These are phyloP conservation scores for Porodaedalea pini DNA, from an alignment of 1,284 basidiomycete species.

Conservation along the genomic window DNA sequence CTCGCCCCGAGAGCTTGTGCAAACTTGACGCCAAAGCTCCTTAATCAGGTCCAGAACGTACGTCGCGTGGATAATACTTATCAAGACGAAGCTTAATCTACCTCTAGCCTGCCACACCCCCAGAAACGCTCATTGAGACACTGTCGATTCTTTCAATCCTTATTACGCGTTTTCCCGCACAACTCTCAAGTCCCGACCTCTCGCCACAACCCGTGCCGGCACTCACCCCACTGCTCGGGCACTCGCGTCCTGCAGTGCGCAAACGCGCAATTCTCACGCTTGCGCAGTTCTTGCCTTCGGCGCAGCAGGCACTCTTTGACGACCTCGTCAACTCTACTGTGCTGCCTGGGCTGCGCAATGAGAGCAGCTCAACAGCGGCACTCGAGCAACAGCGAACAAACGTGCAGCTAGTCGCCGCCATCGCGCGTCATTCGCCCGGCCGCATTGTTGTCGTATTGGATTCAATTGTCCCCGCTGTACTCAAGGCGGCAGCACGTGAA, in stretches of 20 bases:
- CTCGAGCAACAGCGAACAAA: constrained; percentile 73
- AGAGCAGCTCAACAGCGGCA: constrained; percentile 38
- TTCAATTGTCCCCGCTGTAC: constrained; percentile 63
- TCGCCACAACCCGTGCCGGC: constrained; percentile 61
- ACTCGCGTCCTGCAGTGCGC: constrained; percentile 78
- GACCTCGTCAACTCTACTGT: constrained; percentile 55
- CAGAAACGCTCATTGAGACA: constrained; percentile 84
- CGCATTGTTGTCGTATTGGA: constrained; percentile 57
- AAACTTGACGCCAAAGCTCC: constrained; percentile 82
- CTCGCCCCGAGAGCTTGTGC: constrained; percentile 79
- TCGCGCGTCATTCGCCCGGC: constrained; percentile 67
- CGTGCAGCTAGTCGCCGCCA: constrained; percentile 76
- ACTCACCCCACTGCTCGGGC: constrained; percentile 73
- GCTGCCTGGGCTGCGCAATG: constrained; percentile 51
- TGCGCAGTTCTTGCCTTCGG: constrained; percentile 73
- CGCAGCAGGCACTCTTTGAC: constrained; percentile 52
- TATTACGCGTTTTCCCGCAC: constrained; percentile 79
- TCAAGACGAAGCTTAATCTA: constrained; percentile 22
- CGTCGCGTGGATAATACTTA: constrained; percentile 27
- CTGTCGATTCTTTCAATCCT: constrained; percentile 90
- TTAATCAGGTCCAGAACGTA: constrained; percentile 75
- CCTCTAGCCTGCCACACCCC: constrained; percentile 61
- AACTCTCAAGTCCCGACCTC: constrained; percentile 41
- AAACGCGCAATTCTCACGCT: constrained; percentile 88
- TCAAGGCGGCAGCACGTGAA: constrained; percentile 63